Conservation (phyloP, 2,329 filamentous ascomycete genomes). For the Alternaria gaisen region DNA sequence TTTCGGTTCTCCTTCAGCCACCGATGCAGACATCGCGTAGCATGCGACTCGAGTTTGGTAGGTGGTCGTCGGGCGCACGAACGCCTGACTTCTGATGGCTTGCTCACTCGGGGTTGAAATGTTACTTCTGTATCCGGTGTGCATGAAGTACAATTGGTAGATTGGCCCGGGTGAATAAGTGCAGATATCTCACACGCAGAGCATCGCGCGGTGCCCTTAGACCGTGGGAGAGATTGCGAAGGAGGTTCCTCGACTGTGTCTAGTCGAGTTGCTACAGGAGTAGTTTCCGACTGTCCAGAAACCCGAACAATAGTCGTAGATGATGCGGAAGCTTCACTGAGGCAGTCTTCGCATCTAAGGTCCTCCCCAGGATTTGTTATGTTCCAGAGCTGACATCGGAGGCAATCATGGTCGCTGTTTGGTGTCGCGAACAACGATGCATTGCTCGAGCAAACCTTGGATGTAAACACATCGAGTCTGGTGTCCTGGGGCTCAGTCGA, state of each 20-base stretch:
- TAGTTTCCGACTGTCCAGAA: constrained; percentile 1
- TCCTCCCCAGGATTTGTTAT: constrained; percentile 33
- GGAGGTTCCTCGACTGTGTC: background rate
- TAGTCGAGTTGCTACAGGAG: background rate
- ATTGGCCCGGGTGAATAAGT: constrained; percentile 22
- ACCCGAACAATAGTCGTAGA: background rate
- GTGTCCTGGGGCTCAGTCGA: constrained; percentile 31
- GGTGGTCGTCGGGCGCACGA: constrained; percentile 39
- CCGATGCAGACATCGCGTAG: constrained; percentile 35
- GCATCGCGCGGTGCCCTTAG: constrained; percentile 20
- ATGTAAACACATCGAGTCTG: constrained; percentile 33
- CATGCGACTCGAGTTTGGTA: constrained; percentile 41
- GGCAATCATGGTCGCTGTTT: constrained; percentile 19
- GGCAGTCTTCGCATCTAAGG: constrained; percentile 36
- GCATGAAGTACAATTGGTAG: constrained; percentile 28
- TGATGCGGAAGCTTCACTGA: constrained; percentile 8
- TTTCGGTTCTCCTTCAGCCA: constrained; percentile 44
- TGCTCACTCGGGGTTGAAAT: constrained; percentile 20
- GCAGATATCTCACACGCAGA: constrained; percentile 35
- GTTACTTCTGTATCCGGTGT: constrained; percentile 10
- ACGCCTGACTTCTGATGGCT: constrained; percentile 30
- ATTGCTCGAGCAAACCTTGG: constrained; percentile 18
- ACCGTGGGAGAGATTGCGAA: background rate
- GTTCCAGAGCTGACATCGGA: constrained; percentile 37
- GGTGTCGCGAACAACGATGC: constrained; percentile 20